These are phyloP conservation scores for Scopulariopsis brevicaulis DNA, from an alignment of 2,329 filamentous ascomycete genomes.

Conservation along the genomic window DNA sequence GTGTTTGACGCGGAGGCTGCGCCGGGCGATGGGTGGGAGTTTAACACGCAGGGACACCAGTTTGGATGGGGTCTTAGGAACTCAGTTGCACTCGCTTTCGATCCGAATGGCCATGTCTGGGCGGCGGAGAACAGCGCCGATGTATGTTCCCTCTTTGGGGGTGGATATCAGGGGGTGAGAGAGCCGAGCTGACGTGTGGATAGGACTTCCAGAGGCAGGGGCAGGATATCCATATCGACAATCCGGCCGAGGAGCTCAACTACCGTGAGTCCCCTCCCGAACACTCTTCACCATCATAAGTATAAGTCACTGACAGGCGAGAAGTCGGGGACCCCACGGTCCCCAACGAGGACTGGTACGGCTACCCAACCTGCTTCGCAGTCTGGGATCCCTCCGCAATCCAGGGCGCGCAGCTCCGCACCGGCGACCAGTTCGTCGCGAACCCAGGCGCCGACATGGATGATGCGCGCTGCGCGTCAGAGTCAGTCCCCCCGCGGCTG, in stretches of 20 bases:
- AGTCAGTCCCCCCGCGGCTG: constrained; percentile 28
- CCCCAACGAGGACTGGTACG: constrained; percentile 27
- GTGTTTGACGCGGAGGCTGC: constrained; percentile 25
- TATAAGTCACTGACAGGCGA: neutral
- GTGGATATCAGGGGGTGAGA: neutral
- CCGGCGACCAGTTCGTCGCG: constrained; percentile 24
- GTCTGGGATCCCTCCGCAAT: constrained; percentile 33
- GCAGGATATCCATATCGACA: constrained; percentile 46
- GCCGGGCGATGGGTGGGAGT: constrained; percentile 22
- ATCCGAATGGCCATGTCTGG: constrained; percentile 32
- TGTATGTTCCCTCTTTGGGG: constrained; percentile 2
- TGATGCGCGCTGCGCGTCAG: constrained; percentile 20
- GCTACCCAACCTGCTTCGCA: constrained; percentile 50
- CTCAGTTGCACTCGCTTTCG: constrained; percentile 47
- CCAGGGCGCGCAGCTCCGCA: constrained; percentile 16
- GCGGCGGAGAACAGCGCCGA: constrained; percentile 41
- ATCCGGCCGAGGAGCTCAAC: constrained; percentile 56
- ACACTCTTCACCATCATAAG: neutral
- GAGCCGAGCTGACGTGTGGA: neutral
- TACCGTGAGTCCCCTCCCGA: constrained; percentile 27
- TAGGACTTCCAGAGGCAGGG: constrained; percentile 29
- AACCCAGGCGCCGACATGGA: constrained; percentile 20
- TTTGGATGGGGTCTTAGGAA: constrained; percentile 41
- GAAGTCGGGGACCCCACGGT: constrained; percentile 17
- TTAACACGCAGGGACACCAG: constrained; percentile 24